A percentile compares a stretch with the other conserved stretches of the same genome.
Conservation (phyloP, 2,329 filamentous ascomycete genomes). For the Fragosphaeria purpurea region DNA sequence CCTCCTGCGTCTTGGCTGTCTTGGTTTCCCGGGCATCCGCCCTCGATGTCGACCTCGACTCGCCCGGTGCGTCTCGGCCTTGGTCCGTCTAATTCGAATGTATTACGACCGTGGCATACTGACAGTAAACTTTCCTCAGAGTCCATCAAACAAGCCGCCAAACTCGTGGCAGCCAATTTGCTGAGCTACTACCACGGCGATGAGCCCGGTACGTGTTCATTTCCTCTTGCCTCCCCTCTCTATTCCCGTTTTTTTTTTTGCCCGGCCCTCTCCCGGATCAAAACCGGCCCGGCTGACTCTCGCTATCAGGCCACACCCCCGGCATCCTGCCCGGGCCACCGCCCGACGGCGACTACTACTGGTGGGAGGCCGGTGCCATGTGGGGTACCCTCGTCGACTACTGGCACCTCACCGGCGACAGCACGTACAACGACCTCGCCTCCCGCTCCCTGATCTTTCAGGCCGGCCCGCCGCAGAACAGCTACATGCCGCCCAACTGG, state of each 20-base stretch:
- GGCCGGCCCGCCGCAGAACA: constrained; percentile 54
- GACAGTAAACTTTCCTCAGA: constrained; percentile 19
- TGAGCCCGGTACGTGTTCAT: constrained; percentile 14
- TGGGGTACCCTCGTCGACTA: constrained; percentile 66
- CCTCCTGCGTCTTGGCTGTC: too few species aligned
- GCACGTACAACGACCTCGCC: constrained; percentile 62
- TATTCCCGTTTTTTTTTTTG: background rate
- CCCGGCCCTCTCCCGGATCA: background rate
- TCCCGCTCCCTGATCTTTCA: constrained; percentile 63
- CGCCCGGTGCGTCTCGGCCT: constrained; percentile 1
- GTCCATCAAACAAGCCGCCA: constrained; percentile 34
- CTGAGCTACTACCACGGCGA: constrained; percentile 42
- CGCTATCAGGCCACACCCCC: constrained; percentile 33
- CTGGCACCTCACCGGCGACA: constrained; percentile 45
- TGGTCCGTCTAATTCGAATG: background rate
- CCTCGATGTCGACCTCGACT: constrained; percentile 11
- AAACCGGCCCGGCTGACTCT: too few species aligned
- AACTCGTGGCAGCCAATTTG: constrained; percentile 37
- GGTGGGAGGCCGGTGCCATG: constrained; percentile 71
- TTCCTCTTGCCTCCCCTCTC: background rate
- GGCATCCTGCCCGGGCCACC: constrained; percentile 50
- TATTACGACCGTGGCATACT: too few species aligned
- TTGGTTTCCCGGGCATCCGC: background rate
- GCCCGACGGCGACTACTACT: constrained; percentile 51
- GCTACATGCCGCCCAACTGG: constrained; percentile 70